Conservation (phyloP, 108 stramenopile species). For the Cyclostephanos invisitatus region DNA sequence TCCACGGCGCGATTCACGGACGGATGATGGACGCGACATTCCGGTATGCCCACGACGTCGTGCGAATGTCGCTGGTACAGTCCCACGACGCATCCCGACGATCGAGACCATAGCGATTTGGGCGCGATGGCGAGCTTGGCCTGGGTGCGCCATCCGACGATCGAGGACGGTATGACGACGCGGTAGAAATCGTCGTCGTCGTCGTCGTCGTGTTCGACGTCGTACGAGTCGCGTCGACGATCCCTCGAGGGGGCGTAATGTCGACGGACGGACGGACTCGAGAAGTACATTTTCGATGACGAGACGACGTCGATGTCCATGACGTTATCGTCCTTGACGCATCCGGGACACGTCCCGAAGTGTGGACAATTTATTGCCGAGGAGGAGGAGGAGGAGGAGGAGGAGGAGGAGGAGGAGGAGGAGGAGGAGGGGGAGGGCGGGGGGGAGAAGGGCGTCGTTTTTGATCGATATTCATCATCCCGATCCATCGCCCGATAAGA, state of each 20-base stretch:
- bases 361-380: conserved; percentile 53
- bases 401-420: no score
- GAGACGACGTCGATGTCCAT: conserved; percentile 58
- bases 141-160: conserved; percentile 76
- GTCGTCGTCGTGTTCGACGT: conserved; percentile 20
- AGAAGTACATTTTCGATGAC: conserved; percentile 77
- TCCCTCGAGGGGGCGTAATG: conserved; percentile 53
- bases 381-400: background rate
- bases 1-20: conserved; percentile 82
- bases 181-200: conserved; percentile 69
- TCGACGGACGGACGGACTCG: conserved; percentile 61
- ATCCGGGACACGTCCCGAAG: conserved; percentile 82
- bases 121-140: conserved; percentile 81
- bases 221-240: background rate
- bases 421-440: no score
- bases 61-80: conserved; percentile 87
- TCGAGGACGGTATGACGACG: conserved; percentile 62
- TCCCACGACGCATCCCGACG: conserved; percentile 76
- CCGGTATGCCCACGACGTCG: conserved; percentile 79
- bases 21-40: conserved; percentile 95
- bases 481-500: no score
- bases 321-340: conserved; percentile 51
- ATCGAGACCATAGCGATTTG: conserved; percentile 58
- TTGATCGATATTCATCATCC: no score
- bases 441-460: no score